Conservation (phyloP, 805 yeast species). For the Lipomyces sp. region DNA sequence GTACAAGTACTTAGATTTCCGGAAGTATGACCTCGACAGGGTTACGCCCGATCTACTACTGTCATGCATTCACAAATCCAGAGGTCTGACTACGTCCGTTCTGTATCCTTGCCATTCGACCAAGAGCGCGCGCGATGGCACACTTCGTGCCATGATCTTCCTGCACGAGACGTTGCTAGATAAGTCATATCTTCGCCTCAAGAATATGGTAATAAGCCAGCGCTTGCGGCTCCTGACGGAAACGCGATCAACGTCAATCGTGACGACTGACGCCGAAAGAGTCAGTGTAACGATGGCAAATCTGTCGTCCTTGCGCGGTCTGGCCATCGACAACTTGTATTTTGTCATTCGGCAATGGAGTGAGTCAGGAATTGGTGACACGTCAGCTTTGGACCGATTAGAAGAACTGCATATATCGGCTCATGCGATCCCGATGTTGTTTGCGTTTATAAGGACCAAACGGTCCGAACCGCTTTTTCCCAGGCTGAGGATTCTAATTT, state of each 20-base stretch:
- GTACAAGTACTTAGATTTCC: slow-evolving; percentile 27
- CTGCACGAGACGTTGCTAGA: slow-evolving; percentile 27
- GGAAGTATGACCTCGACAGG: slow-evolving; percentile 23
- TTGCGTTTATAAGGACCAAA: slow-evolving; percentile 28
- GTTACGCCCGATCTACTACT: slow-evolving; percentile 28
- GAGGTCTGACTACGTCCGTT: slow-evolving; percentile 23
- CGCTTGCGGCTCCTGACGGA: slow-evolving; percentile 1
- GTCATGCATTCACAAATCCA: slow-evolving; percentile 16
- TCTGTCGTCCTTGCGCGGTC: slow-evolving; percentile 17
- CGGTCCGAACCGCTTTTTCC: slow-evolving; percentile 21
- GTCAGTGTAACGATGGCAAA: slow-evolving; percentile 2
- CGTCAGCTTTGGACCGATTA: slow-evolving; percentile 17
- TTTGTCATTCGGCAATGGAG: slow-evolving; percentile 28
- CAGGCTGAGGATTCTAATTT: slow-evolving; percentile 17
- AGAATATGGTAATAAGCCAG: slow-evolving; percentile 11
- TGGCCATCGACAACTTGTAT: slow-evolving; percentile 26
- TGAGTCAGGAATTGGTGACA: slow-evolving; percentile 21
- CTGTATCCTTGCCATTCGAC: slow-evolving; percentile 29
- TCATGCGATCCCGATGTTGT: slow-evolving; percentile 27
- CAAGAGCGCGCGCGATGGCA: slow-evolving; percentile 26
- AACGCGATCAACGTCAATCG: background rate
- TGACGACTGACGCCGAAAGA: background rate
- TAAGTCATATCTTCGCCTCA: slow-evolving; percentile 13
- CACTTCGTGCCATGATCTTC: slow-evolving; percentile 29
- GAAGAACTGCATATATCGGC: slow-evolving; percentile 27